Evolutionary conservation across 176 grass and related monocot species (phyloP), one percentile per base, ranked within the genome.

Genomic region (Melocanna baccifera): DNA sequence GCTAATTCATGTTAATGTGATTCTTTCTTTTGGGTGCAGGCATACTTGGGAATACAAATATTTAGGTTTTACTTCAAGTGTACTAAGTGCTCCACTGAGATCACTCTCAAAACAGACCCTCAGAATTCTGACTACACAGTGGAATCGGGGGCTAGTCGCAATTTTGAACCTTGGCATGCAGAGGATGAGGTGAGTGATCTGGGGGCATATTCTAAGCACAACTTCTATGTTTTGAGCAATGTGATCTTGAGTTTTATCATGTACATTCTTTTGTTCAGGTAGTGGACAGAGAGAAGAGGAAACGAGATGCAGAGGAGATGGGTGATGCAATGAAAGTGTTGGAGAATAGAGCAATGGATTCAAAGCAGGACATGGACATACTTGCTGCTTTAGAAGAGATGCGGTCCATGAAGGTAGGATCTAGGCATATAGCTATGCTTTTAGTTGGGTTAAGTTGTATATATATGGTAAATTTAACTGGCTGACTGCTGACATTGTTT

Each of bases 21-120:
- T 62, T 76, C 42, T 74, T 51, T 45, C 22, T 77, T 69, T 86
- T 82, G 34, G 39, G 34, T 45, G 65, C 88, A 90, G 88, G 66
- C 72, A 47, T 95, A 95, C 84, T 61, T 95, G 82, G 93, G 93
- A 66, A 92, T 92, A 82, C 93, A 90, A 86, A 74, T 92, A 75
- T 92, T 92, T 81, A 85, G 93, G 59, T 92, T 95, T 75, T 95
- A 95, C 68, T 90, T 95, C 79, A 92, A 92, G 75, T 95, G 93
- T 30, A 91, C 93, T 53, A 95, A 47, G 81, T 95, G 93, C 59
- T 95, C 90, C 67, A 85, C 93, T 5, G 93, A 92, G 72, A 95
- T 95, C 18, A 90, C 93, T 11, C 92, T 92, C 68, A 95, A 92
- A 88, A 95, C 93, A 22, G 93, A 95, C 34, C 93, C 93, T 68